Evolutionary conservation across 192 early-diverging fungal genomes (phyloP).

Genomic region (Kickxella alabastrina): DNA sequence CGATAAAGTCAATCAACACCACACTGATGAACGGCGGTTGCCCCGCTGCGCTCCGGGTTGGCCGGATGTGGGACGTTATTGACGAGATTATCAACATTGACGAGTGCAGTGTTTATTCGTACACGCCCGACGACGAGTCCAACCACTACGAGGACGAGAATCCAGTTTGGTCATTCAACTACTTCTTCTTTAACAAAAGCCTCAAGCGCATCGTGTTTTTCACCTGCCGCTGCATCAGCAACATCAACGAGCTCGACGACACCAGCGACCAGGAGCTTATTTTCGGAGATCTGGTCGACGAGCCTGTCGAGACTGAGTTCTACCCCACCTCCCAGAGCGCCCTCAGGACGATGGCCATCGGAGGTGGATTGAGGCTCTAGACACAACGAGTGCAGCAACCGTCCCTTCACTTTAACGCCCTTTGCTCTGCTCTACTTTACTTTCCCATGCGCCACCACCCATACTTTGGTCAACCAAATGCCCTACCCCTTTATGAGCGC

Average conservation of each 20-base stretch:
- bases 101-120: constrained; percentile 89
- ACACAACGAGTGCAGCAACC: neutral
- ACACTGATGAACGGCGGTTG: constrained; percentile 79
- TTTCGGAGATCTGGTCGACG: constrained; percentile 41
- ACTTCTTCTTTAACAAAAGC: constrained; percentile 93
- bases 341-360: constrained; percentile 32
- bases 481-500: no score
- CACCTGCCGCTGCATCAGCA: constrained; percentile 86
- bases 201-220: constrained; percentile 92
- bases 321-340: constrained; percentile 35
- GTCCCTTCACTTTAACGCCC: no score
- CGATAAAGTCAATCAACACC: constrained; percentile 80
- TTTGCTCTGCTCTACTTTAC: neutral
- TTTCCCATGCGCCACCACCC: neutral
- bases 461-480: no score
- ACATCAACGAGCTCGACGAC: constrained; percentile 42
- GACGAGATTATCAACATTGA: constrained; percentile 79
- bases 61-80: constrained; percentile 80
- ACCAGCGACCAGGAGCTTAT: constrained; percentile 45
- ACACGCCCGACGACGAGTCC: constrained; percentile 78
- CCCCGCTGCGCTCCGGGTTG: constrained; percentile 32
- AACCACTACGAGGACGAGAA: constrained; percentile 92
- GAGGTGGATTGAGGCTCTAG: constrained; percentile 31
- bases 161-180: constrained; percentile 92
- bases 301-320: constrained; percentile 30